Evolutionary conservation across 495 filamentous ascomycete genomes (phyloP), one percentile per base, ranked within the genome.

Genomic region (Penicillium samsonianum): DNA sequence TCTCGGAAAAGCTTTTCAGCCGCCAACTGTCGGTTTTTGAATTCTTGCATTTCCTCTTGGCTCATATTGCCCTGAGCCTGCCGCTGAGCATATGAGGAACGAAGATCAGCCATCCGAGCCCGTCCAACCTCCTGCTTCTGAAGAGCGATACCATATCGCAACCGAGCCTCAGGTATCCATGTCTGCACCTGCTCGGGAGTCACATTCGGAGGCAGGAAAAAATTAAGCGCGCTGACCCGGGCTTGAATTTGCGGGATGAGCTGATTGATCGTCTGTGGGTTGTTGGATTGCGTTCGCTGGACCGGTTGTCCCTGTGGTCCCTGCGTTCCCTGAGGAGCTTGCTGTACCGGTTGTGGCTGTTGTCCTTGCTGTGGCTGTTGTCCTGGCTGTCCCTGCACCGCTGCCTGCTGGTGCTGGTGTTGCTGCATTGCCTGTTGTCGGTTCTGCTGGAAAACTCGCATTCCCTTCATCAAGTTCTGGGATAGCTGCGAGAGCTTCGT

Each of bases 401-500:
- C 53, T 8, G 48, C 46, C 25, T 11, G 19, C 55, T 26, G 57
- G 54, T 67, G 64, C 22, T 64, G 62, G n/a, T 67, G 65, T 26
- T 67, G 65, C 25, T 78, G 69, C 9, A 68, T 56, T 35, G 71
- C 74, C 49, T 72, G 73, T 44, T 80, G 75, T 41, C 74, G 75
- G 52, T 64, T 76, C 50, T 77, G 73, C 54, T 77, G 72, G 50
- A 70, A 78, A 22, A 69, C 61, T 12, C 80, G 77, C 57, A 89
- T 74, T 57, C 86, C 86, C 11, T 74, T 77, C 64, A 79, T 74
- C 40, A 92, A 71, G 64, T 81, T 87, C 52, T 81, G 78, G 0
- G 88, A 83, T 49, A 92, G 82, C 16, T 88, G 80, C 3, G 76
- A 67, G 7, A 93, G 78, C 65, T 86, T 89, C 12, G 73, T 70